Base-by-base conservation (phyloP, 148 eudicot species). In the Linanthus parryae region DNA sequence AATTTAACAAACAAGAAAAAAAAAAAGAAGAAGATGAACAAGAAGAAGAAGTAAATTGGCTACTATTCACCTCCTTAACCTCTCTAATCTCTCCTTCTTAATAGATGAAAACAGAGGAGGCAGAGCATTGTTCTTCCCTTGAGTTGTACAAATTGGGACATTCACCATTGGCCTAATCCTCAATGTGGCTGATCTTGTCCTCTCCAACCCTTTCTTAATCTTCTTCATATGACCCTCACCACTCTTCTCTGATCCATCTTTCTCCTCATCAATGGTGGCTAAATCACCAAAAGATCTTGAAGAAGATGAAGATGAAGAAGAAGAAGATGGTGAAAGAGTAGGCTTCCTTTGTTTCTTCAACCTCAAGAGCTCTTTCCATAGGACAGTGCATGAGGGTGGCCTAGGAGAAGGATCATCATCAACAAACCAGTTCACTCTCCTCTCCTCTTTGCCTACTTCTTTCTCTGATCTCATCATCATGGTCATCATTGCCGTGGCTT, bases 361-460 rank as follows among this genome's bases (percentile, higher is more conserved):
- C 53, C 88, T 62, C 10, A 92, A 28, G 22, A 92, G 33, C 64
- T 92, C 98, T 47, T 92, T 92, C 98, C 98, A 92, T n/a, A 92
- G 31, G 1, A 87, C 96, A 2, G 96, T 84, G 58, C 98, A 92
- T 21, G 72, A 84, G 3, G 98, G 98, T 1, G 98, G 98, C 29
- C 96, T 73, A 2, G 98, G 98, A 15, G 98, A 92, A 4, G 98
- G 98, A 42, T 87, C 96, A 26, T 92, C 98, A 15, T 91, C 97
- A 3, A 81, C 63, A 58, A 71, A 87, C 98, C 98, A 92, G 29
- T 43, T 69, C 37, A 63, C 66, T 39, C 65, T 73, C 7, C 27
- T 48, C 43, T 66, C 62, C 19, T 38, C 57, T n/a, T 56, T 50
- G 27, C n/a, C 36, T 34, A 20, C 59, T 10, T 48, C 44, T 44